Evolutionary conservation across 192 early-diverging fungal species (phyloP).

Genomic region (Backusella parvicylindrica): DNA sequence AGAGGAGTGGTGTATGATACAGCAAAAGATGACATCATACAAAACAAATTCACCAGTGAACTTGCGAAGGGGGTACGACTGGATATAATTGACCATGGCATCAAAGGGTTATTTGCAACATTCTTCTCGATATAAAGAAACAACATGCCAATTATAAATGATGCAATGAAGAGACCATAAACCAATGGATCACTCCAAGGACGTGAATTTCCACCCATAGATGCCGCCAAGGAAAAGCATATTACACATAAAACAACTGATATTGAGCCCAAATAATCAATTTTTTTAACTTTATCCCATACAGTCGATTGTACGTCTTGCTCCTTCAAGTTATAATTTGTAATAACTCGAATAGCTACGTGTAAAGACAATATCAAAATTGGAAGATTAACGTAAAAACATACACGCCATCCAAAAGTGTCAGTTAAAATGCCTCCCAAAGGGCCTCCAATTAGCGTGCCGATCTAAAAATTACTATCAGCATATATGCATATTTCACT

Average conservation of each 20-base stretch:
- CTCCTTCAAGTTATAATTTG: slow-evolving; percentile 34
- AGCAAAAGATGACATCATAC: slow-evolving; percentile 31
- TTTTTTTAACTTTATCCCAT: slow-evolving; percentile 39
- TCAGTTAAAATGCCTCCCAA: slow-evolving; percentile 58
- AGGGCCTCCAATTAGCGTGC: slow-evolving; percentile 66
- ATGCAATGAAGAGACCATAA: slow-evolving; percentile 38
- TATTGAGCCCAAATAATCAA: slow-evolving; percentile 50
- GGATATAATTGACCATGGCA: slow-evolving; percentile 58
- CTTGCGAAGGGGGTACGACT: slow-evolving; percentile 38
- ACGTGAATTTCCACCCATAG: slow-evolving; percentile 54
- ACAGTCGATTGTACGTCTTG: not conserved
- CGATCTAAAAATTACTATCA: not conserved
- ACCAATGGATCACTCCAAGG: slow-evolving; percentile 50
- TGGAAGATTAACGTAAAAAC: slow-evolving; percentile 78
- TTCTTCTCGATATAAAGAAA: slow-evolving; percentile 56
- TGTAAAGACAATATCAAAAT: slow-evolving; percentile 46
- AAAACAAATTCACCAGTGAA: slow-evolving; percentile 45
- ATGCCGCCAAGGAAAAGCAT: slow-evolving; percentile 46
- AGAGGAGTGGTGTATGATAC: slow-evolving; percentile 36
- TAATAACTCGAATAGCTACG: slow-evolving; percentile 40
- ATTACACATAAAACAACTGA: slow-evolving; percentile 38
- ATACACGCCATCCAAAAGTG: slow-evolving; percentile 51
- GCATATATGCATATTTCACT: not conserved
- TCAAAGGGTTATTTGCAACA: slow-evolving; percentile 58
- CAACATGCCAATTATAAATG: slow-evolving; percentile 15